Evolutionary conservation across 257 asterid species (phyloP).

Genomic region (Nicotiana benthamiana): DNA sequence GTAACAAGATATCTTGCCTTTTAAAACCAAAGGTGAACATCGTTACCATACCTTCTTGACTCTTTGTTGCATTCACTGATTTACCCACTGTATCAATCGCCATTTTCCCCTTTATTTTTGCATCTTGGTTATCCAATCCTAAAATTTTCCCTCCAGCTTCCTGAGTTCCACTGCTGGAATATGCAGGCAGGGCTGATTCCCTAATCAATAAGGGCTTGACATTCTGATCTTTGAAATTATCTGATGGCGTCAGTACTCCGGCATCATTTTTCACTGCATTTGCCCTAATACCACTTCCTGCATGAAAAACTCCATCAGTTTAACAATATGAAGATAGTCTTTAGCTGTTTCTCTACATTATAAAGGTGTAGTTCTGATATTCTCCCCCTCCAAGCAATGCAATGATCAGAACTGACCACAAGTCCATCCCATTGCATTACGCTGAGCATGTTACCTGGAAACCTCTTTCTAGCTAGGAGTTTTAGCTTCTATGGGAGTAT

Average conservation of each 20-base stretch:
- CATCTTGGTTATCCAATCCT: conserved; percentile 10
- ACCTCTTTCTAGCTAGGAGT: neutral
- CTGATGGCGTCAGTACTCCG: conserved; percentile 13
- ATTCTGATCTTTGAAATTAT: conserved; percentile 22
- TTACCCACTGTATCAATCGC: conserved; percentile 11
- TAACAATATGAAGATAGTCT: neutral
- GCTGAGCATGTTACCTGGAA: neutral
- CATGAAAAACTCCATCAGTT: conserved; percentile 18
- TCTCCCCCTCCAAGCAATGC: neutral
- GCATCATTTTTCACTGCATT: conserved; percentile 9
- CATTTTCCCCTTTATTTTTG: conserved; percentile 14
- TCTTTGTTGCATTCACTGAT: conserved; percentile 2
- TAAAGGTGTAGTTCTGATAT: neutral
- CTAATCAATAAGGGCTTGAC: conserved; percentile 15
- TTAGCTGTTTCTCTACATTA: neutral
- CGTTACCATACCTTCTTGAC: conserved; percentile 25
- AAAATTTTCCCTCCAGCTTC: conserved; percentile 4
- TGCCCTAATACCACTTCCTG: conserved; percentile 24
- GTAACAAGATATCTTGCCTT: too few relatives aligned
- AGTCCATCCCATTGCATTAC: neutral
- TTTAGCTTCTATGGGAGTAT: neutral
- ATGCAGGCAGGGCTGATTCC: conserved; percentile 11
- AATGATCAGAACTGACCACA: neutral
- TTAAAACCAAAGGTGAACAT: neutral
- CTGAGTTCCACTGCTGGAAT: neutral